Conservation (phyloP, 2,329 filamentous ascomycete genomes). For the Cercospora nicotianae region DNA sequence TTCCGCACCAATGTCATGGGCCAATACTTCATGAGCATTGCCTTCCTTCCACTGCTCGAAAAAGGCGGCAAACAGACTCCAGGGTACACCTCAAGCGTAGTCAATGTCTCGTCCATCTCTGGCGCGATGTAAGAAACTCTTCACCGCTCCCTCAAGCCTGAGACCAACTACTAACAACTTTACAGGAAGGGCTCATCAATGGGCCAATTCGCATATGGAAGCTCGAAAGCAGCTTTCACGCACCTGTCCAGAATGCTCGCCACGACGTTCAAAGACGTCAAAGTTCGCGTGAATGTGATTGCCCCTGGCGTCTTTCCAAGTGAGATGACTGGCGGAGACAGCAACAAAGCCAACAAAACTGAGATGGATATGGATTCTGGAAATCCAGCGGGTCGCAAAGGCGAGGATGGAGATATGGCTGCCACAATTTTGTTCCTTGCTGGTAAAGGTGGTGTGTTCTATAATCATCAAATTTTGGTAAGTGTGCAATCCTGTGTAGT, state of each 20-base stretch:
- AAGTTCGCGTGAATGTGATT: conserved; percentile 48
- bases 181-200: conserved; percentile 46
- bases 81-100: conserved; percentile 52
- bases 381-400: conserved; percentile 49
- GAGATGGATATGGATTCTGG: conserved; percentile 43
- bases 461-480: conserved; percentile 54
- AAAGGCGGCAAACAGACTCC: conserved; percentile 50
- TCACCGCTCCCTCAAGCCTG: neutral
- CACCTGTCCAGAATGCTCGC: conserved; percentile 51
- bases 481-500: conserved; percentile 25
- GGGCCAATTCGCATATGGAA: conserved; percentile 50
- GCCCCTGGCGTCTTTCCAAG: conserved; percentile 47
- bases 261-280: conserved; percentile 45
- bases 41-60: conserved; percentile 55
- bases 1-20: conserved; percentile 55
- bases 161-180: neutral
- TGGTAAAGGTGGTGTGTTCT: conserved; percentile 52
- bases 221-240: conserved; percentile 51
- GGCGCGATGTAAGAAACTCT: conserved; percentile 44
- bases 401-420: conserved; percentile 53
- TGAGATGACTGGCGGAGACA: conserved; percentile 52
- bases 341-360: conserved; percentile 51
- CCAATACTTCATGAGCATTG: conserved; percentile 56
- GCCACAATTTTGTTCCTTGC: conserved; percentile 54
- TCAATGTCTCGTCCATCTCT: conserved; percentile 56